Evolutionary conservation across 2,329 filamentous ascomycete genomes (phyloP), one percentile per base, ranked within the genome.

Genomic region (Emergomyces pasteurianus): DNA sequence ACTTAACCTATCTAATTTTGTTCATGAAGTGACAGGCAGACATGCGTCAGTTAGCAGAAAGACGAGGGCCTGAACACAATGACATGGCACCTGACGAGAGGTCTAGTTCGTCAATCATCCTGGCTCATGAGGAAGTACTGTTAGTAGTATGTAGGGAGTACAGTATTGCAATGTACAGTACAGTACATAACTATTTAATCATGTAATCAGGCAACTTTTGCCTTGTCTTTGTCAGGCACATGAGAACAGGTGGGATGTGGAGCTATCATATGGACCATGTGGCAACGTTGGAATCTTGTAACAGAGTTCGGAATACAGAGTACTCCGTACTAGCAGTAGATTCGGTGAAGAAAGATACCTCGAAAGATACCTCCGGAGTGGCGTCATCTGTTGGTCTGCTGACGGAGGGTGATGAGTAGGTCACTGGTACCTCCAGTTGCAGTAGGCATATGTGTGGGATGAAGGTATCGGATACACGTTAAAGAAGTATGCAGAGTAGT

Each of bases 61-160:
- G 5, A 28, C 16, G n/a, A 23, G 16, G 21, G 49, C n/a, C 18
- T 14, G 23, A 28, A 36, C 14, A 56, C 31, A 38, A 54, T 57
- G 54, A 57, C 54, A 57, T 57, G 54, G 54, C 54, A 31, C 6
- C 54, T 42, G 54, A 57, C 14, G 54, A 57, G 36, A 57, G 54
- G 54, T 6, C 28, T 36, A 42, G 36, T 28, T 42, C n/a, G n/a
- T 16, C 21, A 10, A 36, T 23, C n/a, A 46, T 21, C n/a, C n/a
- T 7, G 7, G 31, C 7, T 31, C 31, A n/a, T n/a, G n/a, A n/a
- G n/a, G n/a, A n/a, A n/a, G n/a, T n/a, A n/a, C n/a, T n/a, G n/a
- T n/a, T n/a, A n/a, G n/a, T n/a, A n/a, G n/a, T n/a, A n/a, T n/a
- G n/a, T n/a, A n/a, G n/a, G n/a, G n/a, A 26, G 54, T 10, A 16